Evolutionary conservation across 108 stramenopile genomes (phyloP).

Genomic region (Licmophora abbreviata): DNA sequence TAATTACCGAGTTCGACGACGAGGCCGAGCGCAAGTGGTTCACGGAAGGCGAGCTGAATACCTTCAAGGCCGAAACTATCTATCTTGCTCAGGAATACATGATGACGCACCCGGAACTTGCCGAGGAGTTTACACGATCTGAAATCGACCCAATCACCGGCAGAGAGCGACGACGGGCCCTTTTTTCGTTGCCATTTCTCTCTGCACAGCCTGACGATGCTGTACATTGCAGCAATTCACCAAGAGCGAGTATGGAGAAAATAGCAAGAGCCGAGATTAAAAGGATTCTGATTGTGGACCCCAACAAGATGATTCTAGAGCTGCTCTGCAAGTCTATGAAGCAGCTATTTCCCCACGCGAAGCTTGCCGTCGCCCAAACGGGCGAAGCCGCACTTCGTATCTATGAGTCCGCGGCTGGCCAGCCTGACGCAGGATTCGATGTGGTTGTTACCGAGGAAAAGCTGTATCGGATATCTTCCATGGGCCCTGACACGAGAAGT

Average conservation of each 20-base stretch:
- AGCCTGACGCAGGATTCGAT: constrained; percentile 38
- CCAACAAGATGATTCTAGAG: constrained; percentile 33
- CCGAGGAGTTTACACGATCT: constrained; percentile 25
- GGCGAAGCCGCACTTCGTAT: constrained; percentile 44
- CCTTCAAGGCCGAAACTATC: constrained; percentile 56
- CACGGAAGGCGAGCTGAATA: constrained; percentile 40
- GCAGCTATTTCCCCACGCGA: constrained; percentile 45
- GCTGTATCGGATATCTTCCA: constrained; percentile 8
- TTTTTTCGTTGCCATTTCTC: constrained; percentile 27
- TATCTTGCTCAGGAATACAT: constrained; percentile 27
- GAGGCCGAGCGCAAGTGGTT: constrained; percentile 39
- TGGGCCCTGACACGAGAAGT: constrained; percentile 4
- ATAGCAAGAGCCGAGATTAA: constrained; percentile 55
- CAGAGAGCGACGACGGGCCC: constrained; percentile 17
- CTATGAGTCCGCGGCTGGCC: constrained; percentile 10
- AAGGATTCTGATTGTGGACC: constrained; percentile 54
- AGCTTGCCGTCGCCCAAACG: constrained; percentile 31
- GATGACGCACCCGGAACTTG: constrained; percentile 22
- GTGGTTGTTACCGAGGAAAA: constrained; percentile 54
- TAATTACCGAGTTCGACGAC: constrained; percentile 31
- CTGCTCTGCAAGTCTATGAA: constrained; percentile 50
- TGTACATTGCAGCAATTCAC: constrained; percentile 6
- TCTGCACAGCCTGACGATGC: neutral
- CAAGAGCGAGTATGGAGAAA: constrained; percentile 23
- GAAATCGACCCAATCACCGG: constrained; percentile 21